A percentile compares a stretch with the other conserved stretches of the same genome.
phyloP scores from a whole-genome alignment of 164 flowering plant genomes.

The Echeveria elegans region DNA sequence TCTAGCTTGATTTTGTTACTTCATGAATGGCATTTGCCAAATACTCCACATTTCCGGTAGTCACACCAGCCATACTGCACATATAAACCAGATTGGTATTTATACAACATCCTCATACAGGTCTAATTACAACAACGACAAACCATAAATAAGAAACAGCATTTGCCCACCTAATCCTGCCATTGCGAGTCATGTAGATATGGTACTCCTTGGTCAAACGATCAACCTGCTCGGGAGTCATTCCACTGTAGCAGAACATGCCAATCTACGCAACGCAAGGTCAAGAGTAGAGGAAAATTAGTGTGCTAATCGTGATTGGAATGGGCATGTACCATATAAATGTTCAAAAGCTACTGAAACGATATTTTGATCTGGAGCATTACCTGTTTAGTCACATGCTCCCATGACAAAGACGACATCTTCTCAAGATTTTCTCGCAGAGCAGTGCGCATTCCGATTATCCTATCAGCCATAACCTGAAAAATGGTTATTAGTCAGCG shows the following conservation, averaged over 20 bases:
- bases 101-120: not conserved
- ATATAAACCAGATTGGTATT: too few species aligned
- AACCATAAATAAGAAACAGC: not conserved
- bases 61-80: constrained; percentile 88
- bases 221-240: constrained; percentile 94
- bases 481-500: not conserved
- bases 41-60: constrained; percentile 74
- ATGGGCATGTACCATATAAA: not conserved
- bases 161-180: constrained; percentile 72
- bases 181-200: constrained; percentile 93
- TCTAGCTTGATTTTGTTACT: constrained; percentile 61
- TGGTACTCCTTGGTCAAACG: constrained; percentile 74
- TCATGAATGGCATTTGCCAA: constrained; percentile 89
- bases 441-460: constrained; percentile 80
- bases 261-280: constrained; percentile 67
- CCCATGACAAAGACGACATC: constrained; percentile 77
- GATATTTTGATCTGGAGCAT: not conserved
- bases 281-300: not conserved
- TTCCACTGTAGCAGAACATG: constrained; percentile 93
- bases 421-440: constrained; percentile 71
- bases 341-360: not conserved
- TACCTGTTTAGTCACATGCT: constrained; percentile 92
- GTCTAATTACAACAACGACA: not conserved
- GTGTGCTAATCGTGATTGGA: too few species aligned
- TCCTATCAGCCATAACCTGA: constrained; percentile 94